Base-by-base conservation (phyloP, 2,329 filamentous ascomycete species). In the Fusarium piperis region DNA sequence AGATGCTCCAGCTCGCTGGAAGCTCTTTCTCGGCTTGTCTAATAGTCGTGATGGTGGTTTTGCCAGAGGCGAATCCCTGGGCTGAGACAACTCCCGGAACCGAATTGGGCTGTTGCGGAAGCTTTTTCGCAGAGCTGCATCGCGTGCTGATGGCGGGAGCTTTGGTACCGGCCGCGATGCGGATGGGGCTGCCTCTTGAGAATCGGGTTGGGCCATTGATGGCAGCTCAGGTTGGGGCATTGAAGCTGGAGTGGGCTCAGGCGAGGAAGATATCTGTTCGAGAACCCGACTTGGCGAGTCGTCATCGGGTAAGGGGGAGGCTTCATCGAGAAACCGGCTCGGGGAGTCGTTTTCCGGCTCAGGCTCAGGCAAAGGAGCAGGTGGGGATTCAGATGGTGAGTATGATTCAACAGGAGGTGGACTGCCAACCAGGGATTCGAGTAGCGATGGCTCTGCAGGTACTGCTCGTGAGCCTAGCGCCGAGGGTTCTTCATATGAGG, bases 101-200 rank as follows among this genome's bases (percentile, higher is more conserved):
- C 83, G 83, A 3, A 86, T 88, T 0, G 89, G 88, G 15, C 87
- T 89, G 57, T 86, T 85, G 65, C 91, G 89, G 30, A 91, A 91
- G 1, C 89, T 90, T 20, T 82, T 78, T 1, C 89, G 87, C 9
- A 88, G 88, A 4, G 87, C 81, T 0, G 86, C 84, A 64, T 91
- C 89, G 2, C 81, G 80, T 13, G 85, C 79, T 0, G 88, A 88
- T 0, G 88, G 60, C 0, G 65, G 71, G 2, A 72, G 13, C 33
- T 67, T 64, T 1, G 73, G 59, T 6, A 64, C 64, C 4, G 74
- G 73, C 1, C 67, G 66, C 6, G 68, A 70, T 9, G 58, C 57
- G 3, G 71, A 59, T 9, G 71, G 59, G 2, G 16, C 32, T n/a
- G 52, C 61, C 2, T 38, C 44, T 46, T 59, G 68, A 4, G 71